Evolutionary conservation across 2,329 filamentous ascomycete genomes (phyloP).

Genomic region (Stachybotrys elegans): DNA sequence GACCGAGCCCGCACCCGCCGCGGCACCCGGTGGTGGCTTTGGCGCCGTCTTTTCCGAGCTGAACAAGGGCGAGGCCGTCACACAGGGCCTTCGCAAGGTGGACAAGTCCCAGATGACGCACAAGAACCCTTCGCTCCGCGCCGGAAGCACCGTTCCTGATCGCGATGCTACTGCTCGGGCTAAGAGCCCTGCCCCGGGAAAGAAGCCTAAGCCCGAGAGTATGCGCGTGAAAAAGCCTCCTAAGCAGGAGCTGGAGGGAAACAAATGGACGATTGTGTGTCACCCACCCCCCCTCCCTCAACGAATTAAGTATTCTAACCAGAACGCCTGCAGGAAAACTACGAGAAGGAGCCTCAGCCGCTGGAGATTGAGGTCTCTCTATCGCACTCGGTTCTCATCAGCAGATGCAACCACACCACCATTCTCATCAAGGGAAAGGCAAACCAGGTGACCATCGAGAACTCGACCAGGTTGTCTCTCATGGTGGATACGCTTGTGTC

Average conservation of each 20-base stretch:
- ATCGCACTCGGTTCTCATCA: slow-evolving; percentile 86
- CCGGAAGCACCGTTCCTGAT: slow-evolving; percentile 63
- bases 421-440: slow-evolving; percentile 88
- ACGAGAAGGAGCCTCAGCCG: slow-evolving; percentile 66
- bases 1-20: slow-evolving; percentile 26
- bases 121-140: slow-evolving; percentile 87
- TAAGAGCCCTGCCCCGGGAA: slow-evolving; percentile 84
- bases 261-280: slow-evolving; percentile 85
- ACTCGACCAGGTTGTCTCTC: slow-evolving; percentile 76
- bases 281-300: not conserved
- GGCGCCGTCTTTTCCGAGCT: slow-evolving; percentile 87
- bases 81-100: slow-evolving; percentile 84
- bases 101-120: slow-evolving; percentile 97
- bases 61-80: slow-evolving; percentile 85
- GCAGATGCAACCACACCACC: slow-evolving; percentile 84
- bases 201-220: slow-evolving; percentile 80
- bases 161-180: slow-evolving; percentile 52
- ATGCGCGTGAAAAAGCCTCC: slow-evolving; percentile 80
- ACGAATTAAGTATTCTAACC: slow-evolving; percentile 4
- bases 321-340: slow-evolving; percentile 66
- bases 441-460: slow-evolving; percentile 95
- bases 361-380: slow-evolving; percentile 78
- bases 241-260: slow-evolving; percentile 74
- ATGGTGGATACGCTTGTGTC: slow-evolving; percentile 87
- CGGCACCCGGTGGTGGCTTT: slow-evolving; percentile 54